A percentile compares a stretch with the other conserved stretches of the same genome.
phyloP scores from a whole-genome alignment of 495 filamentous ascomycete genomes.

The Cercophora scortea region DNA sequence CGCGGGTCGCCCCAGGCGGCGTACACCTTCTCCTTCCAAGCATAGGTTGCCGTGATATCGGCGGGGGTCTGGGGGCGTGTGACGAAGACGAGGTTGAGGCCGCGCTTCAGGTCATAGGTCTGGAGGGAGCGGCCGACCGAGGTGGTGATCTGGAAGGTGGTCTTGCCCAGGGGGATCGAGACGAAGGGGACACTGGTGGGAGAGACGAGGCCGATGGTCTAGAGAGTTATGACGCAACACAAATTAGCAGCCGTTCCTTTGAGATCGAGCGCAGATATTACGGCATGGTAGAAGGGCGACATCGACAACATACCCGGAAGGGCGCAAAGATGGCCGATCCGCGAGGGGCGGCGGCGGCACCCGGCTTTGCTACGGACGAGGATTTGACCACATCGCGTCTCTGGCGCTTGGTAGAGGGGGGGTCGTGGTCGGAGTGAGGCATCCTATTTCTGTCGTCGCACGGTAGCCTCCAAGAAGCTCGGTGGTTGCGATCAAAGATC shows the following conservation, averaged over 20 bases:
- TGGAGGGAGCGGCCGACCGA: conserved; percentile 84
- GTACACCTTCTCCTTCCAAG: conserved; percentile 82
- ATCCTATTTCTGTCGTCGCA: conserved; percentile 17
- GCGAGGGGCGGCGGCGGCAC: too few relatives aligned
- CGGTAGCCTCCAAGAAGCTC: conserved; percentile 6
- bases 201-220: conserved; percentile 91
- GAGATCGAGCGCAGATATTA: background rate
- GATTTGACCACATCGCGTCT: conserved; percentile 38
- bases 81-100: conserved; percentile 85
- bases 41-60: conserved; percentile 73
- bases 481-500: background rate
- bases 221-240: too few relatives aligned
- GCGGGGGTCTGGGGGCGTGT: conserved; percentile 82
- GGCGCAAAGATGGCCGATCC: conserved; percentile 82
- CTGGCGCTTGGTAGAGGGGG: conserved; percentile 58
- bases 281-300: too few relatives aligned
- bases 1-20: conserved; percentile 70
- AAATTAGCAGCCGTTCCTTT: background rate
- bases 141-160: conserved; percentile 94
- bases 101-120: conserved; percentile 85
- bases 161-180: conserved; percentile 78
- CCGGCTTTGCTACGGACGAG: too few relatives aligned
- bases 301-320: conserved; percentile 60
- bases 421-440: conserved; percentile 43
- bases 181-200: conserved; percentile 85